Conservation (phyloP, 164 flowering plant species). For the Macadamia tetraphylla region DNA sequence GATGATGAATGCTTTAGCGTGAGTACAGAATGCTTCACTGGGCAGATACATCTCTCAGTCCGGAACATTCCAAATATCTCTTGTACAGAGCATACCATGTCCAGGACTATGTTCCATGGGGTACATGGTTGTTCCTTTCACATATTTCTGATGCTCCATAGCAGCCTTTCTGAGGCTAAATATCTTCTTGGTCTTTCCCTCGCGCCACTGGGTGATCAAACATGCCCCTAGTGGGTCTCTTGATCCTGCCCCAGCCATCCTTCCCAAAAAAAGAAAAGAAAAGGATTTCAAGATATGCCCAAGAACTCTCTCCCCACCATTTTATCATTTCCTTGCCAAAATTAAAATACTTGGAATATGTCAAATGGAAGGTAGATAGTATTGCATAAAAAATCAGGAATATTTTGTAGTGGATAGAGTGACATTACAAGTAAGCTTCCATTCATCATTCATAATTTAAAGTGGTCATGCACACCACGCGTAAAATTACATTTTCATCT, state of each 20-base stretch:
- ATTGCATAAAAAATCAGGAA: no score
- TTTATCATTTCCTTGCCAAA: no score
- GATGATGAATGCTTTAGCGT: neutral
- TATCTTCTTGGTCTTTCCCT: constrained; percentile 16
- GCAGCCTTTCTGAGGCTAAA: constrained; percentile 54
- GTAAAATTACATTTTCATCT: no score
- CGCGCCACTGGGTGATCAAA: constrained; percentile 52
- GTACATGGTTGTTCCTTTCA: constrained; percentile 68
- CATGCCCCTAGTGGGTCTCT: constrained; percentile 57
- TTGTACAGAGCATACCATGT: constrained; percentile 70
- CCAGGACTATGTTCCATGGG: constrained; percentile 83
- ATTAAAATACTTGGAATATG: no score
- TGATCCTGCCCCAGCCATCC: constrained; percentile 75
- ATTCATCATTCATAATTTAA: no score
- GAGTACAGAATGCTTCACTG: neutral
- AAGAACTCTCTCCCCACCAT: neutral
- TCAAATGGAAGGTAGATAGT: no score
- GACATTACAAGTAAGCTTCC: no score
- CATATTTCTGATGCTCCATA: constrained; percentile 57
- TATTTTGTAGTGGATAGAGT: no score
- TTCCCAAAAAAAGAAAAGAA: constrained; percentile 13
- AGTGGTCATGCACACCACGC: no score
- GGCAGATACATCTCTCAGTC: neutral
- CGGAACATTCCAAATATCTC: no score
- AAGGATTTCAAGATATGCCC: neutral